Evolutionary conservation across 805 yeast genomes (phyloP).

Genomic region (Starmerella sp.): DNA sequence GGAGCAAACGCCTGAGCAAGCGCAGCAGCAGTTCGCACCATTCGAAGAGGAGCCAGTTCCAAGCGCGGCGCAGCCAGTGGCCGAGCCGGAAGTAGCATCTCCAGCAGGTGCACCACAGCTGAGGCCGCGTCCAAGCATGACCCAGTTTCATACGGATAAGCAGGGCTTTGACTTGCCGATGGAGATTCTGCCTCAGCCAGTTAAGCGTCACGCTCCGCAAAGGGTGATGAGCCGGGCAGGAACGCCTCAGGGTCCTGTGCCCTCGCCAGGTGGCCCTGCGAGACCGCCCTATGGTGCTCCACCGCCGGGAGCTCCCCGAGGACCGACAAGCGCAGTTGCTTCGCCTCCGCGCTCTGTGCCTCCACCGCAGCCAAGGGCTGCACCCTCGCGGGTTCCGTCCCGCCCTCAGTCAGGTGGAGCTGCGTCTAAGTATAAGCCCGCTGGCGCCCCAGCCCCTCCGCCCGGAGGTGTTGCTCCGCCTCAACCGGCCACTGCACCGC

Average conservation of each 20-base stretch:
- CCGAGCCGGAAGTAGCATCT: background rate
- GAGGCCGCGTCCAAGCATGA: slow-evolving; percentile 14
- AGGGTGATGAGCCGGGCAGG: slow-evolving; percentile 5
- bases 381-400: background rate
- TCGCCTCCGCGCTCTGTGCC: slow-evolving; percentile 5
- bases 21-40: too few species aligned
- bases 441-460: background rate
- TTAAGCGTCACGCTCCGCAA: slow-evolving; percentile 18
- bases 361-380: slow-evolving; percentile 2
- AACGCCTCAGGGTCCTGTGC: background rate
- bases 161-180: slow-evolving; percentile 29
- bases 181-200: slow-evolving; percentile 25
- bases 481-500: background rate
- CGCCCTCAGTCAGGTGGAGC: background rate
- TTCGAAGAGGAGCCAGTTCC: background rate
- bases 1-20: too few species aligned
- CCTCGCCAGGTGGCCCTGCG: background rate
- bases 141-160: slow-evolving; percentile 21
- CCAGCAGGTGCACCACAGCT: background rate
- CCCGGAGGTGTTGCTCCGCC: background rate
- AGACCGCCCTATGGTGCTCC: background rate
- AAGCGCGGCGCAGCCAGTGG: background rate
- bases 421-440: slow-evolving; percentile 6
- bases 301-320: background rate
- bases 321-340: background rate